phyloP scores from a whole-genome alignment of 352 stramenopile genomes.

The Phytophthora multivora region DNA sequence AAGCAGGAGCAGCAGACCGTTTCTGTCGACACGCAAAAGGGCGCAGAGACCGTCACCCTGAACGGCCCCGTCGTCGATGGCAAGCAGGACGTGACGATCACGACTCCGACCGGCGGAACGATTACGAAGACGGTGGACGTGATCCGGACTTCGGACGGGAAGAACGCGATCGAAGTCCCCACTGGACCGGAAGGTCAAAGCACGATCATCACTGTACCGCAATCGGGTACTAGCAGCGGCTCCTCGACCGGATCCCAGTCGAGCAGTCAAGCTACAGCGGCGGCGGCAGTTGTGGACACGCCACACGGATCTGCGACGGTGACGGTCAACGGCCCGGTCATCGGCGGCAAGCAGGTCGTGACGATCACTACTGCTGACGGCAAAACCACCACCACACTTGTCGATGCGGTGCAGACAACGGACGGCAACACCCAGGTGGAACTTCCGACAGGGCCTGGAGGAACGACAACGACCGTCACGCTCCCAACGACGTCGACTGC shows the following conservation, averaged over 20 bases:
- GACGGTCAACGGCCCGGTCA: not conserved
- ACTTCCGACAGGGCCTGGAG: not conserved
- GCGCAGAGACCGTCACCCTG: not conserved
- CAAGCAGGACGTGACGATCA: conserved; percentile 18
- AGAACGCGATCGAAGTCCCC: conserved; percentile 12
- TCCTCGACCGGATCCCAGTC: no score
- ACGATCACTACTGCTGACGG: conserved; percentile 15
- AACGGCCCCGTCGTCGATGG: conserved; percentile 1
- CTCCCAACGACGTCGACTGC: not conserved
- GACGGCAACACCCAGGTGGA: conserved; percentile 5
- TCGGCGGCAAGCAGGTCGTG: conserved; percentile 5
- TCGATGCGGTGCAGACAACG: not conserved
- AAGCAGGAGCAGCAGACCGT: not conserved
- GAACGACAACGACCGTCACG: conserved; percentile 13
- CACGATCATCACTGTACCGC: no score
- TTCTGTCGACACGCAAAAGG: conserved; percentile 1
- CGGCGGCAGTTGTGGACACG: not conserved
- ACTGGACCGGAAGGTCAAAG: conserved; percentile 1
- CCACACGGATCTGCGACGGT: not conserved
- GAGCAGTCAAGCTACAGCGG: no score
- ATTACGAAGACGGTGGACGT: conserved; percentile 4
- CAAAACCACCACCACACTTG: not conserved
- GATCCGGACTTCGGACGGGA: not conserved
- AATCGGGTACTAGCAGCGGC: no score
- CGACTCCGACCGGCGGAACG: not conserved